Evolutionary conservation across 768 basidiomycete species (phyloP).

Genomic region (Melanogaster broomeanus): DNA sequence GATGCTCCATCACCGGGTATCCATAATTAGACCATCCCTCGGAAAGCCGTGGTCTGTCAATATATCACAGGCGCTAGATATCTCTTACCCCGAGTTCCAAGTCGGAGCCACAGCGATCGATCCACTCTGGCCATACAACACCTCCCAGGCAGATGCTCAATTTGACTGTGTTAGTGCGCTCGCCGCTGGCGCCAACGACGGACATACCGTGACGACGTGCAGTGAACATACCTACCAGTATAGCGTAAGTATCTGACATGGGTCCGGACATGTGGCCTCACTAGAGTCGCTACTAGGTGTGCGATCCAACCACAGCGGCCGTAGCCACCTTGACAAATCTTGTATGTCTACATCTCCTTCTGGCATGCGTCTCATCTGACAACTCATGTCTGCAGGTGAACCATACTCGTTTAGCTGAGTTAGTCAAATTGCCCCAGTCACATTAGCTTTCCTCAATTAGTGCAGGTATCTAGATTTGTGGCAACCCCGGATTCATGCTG

Average conservation of each 20-base stretch:
- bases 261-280: slow-evolving; percentile 42
- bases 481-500: slow-evolving; percentile 51
- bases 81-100: slow-evolving; percentile 45
- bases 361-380: background rate
- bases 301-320: slow-evolving; percentile 33
- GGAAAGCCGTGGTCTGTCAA: slow-evolving; percentile 50
- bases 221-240: slow-evolving; percentile 60
- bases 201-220: slow-evolving; percentile 45
- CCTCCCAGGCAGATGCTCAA: slow-evolving; percentile 33
- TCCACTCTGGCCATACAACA: slow-evolving; percentile 52
- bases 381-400: slow-evolving; percentile 41
- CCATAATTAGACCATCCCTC: background rate
- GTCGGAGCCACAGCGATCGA: slow-evolving; percentile 52
- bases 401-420: slow-evolving; percentile 52
- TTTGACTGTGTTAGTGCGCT: slow-evolving; percentile 52
- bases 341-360: slow-evolving; percentile 24
- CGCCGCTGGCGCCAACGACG: slow-evolving; percentile 45
- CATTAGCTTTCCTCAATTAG: background rate
- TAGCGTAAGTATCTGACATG: slow-evolving; percentile 35
- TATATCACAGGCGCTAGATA: slow-evolving; percentile 41
- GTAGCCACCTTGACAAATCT: slow-evolving; percentile 53
- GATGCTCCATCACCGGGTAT: background rate
- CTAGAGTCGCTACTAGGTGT: background rate
- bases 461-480: slow-evolving; percentile 54
- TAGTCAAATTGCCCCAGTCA: slow-evolving; percentile 9